Evolutionary conservation across 805 yeast species (phyloP), one percentile per base, ranked within the genome.

Genomic region (Nakazawaea sp.): DNA sequence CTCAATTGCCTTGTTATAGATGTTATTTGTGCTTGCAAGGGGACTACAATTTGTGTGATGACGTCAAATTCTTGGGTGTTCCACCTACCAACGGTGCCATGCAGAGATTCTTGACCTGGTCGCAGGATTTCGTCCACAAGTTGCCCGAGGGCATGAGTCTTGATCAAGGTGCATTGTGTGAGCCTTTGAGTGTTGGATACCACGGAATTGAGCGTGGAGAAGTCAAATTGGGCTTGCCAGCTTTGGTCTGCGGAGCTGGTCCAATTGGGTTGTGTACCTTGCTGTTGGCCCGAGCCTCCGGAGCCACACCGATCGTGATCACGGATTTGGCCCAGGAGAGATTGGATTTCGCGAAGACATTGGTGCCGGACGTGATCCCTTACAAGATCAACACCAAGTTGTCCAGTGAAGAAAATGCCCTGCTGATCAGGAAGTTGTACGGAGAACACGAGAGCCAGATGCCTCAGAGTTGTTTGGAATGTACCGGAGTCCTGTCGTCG

Each of bases 251-350:
- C 29, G 81, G 81, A 36, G 77, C 78, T 13, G 79, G 80, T 17
- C 79, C 80, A n/a, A 74, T 74, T 45, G 80, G 80, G 12, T 53
- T 73, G 23, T 62, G 69, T 28, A 53, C 72, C 18, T 62, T 75
- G 33, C 44, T 65, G 4, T 50, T 71, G 32, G 75, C 76, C 9
- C 59, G 64, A 24, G 77, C 76, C 11, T 61, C 69, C 2, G 80
- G 80, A 18, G 75, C 75, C 4, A 59, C 68, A 23, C 78, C 78
- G 21, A 44, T 74, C 13, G 66, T 63, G 15, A 68, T 72, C 45
- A 68, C 76, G 4, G 79, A 73, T 49, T 51, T 73, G 29, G 57
- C 64, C 35, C 55, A 53, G 17, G 57, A 58, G 32, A 61, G 78
- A 40, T 56, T 74, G 33, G 61, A 56, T 25, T 64, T 70, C 43